Percentiles rank a stretch among this genome's conserved stretches.
Conservation (phyloP, 2,329 filamentous ascomycete species). For the Akanthomyces muscarius region DNA sequence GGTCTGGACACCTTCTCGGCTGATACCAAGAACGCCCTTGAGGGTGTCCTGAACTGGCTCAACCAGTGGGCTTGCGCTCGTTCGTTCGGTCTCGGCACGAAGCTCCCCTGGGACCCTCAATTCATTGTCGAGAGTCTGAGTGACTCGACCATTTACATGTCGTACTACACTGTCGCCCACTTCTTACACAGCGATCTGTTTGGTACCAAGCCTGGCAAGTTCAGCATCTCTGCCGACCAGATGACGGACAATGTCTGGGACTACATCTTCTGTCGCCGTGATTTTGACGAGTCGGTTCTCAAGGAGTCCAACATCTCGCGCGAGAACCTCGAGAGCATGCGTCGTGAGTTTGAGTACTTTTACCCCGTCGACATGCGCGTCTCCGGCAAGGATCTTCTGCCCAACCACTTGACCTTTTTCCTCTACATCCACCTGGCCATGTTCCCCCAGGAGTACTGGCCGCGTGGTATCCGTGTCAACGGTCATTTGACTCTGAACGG, state of each 20-base stretch:
- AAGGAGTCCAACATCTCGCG: slow-evolving; percentile 66
- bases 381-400: slow-evolving; percentile 88
- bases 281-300: slow-evolving; percentile 62
- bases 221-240: slow-evolving; percentile 72
- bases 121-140: slow-evolving; percentile 91
- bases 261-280: slow-evolving; percentile 80
- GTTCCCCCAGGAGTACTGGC: slow-evolving; percentile 87
- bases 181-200: slow-evolving; percentile 81
- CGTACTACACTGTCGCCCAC: slow-evolving; percentile 66
- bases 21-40: slow-evolving; percentile 75
- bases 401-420: slow-evolving; percentile 94
- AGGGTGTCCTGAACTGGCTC: slow-evolving; percentile 85
- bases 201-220: slow-evolving; percentile 65
- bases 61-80: slow-evolving; percentile 93
- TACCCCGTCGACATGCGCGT: slow-evolving; percentile 88
- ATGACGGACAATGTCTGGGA: slow-evolving; percentile 97
- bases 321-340: slow-evolving; percentile 72
- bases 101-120: slow-evolving; percentile 86
- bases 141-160: slow-evolving; percentile 91
- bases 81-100: slow-evolving; percentile 87
- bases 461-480: slow-evolving; percentile 78
- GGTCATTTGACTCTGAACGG: slow-evolving; percentile 93
- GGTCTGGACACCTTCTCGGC: slow-evolving; percentile 75
- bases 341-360: slow-evolving; percentile 93
- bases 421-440: slow-evolving; percentile 90